Evolutionary conservation across 106 monocot genomes (phyloP).

Genomic region (Dioscorea alata): DNA sequence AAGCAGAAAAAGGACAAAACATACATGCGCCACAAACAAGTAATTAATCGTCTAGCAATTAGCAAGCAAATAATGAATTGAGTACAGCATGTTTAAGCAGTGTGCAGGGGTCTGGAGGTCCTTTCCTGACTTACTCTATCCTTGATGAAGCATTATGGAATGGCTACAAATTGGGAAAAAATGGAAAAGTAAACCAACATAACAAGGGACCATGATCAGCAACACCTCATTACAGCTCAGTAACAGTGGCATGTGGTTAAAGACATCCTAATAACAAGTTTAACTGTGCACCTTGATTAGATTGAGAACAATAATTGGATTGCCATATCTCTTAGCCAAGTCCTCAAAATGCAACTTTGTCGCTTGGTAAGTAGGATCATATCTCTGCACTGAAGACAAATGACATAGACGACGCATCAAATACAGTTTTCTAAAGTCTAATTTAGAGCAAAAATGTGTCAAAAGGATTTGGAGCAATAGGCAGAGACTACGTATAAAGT

Average conservation of each 20-base stretch:
- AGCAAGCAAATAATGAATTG: too few relatives aligned
- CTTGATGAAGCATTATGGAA: too few relatives aligned
- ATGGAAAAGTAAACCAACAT: background rate
- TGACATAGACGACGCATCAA: conserved; percentile 7
- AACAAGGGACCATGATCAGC: background rate
- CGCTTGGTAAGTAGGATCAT: conserved; percentile 96
- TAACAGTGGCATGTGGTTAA: background rate
- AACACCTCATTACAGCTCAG: background rate
- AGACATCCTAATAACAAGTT: conserved; percentile 2
- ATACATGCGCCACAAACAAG: too few relatives aligned
- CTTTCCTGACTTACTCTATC: too few relatives aligned
- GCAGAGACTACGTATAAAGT: background rate
- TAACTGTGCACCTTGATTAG: conserved; percentile 72
- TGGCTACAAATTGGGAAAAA: background rate
- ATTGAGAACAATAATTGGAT: conserved; percentile 96
- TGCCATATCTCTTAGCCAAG: conserved; percentile 79
- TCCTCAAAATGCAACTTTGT: conserved; percentile 98
- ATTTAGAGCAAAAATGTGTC: background rate
- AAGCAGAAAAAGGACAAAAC: too few relatives aligned
- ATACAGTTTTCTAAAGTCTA: background rate
- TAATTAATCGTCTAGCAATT: too few relatives aligned
- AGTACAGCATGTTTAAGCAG: too few relatives aligned
- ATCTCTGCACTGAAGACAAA: conserved; percentile 79
- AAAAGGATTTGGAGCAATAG: too few relatives aligned
- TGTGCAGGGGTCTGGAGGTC: too few relatives aligned